A percentile compares a stretch with the other conserved stretches of the same genome.
These are phyloP conservation scores for Cercis canadensis DNA, from an alignment of 306 rosid genomes.

Conservation along the genomic window DNA sequence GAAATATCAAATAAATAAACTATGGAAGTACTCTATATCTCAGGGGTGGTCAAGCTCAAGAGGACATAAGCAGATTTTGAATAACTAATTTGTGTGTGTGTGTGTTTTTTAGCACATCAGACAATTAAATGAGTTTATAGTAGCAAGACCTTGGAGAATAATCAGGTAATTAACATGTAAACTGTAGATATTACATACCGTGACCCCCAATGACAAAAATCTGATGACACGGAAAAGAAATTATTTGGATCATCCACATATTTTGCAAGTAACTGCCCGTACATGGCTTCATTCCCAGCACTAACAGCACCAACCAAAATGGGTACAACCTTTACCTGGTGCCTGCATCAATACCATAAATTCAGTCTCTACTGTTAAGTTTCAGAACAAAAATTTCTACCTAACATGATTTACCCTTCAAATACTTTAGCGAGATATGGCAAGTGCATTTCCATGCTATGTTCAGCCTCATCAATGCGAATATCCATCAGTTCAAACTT, in stretches of 20 bases:
- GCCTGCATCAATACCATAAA: conserved; percentile 56
- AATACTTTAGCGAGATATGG: conserved; percentile 97
- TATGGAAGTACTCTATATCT: not conserved
- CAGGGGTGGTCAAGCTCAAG: not conserved
- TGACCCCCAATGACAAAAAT: conserved; percentile 98
- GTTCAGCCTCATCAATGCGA: conserved; percentile 91
- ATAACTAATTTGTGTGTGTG: not conserved
- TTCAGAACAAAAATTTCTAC: conserved; percentile 19
- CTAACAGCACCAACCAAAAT: conserved; percentile 88
- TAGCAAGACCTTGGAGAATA: not conserved
- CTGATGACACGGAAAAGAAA: conserved; percentile 88
- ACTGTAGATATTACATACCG: conserved; percentile 54
- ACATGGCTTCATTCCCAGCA: conserved; percentile 79
- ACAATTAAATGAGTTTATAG: not conserved
- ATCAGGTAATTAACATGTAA: conserved; percentile 17
- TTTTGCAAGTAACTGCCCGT: conserved; percentile 80
- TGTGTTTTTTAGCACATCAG: conserved; percentile 5
- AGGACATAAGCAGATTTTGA: conserved; percentile 8
- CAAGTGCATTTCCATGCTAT: conserved; percentile 99
- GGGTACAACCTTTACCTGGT: conserved; percentile 83
- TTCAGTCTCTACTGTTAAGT: conserved; percentile 30
- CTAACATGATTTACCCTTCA: conserved; percentile 68
- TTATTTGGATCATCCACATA: conserved; percentile 81
- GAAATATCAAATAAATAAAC: not conserved
- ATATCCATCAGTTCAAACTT: conserved; percentile 85